Evolutionary conservation across 495 filamentous ascomycete genomes (phyloP).

Genomic region (Aspergillus avenaceus): DNA sequence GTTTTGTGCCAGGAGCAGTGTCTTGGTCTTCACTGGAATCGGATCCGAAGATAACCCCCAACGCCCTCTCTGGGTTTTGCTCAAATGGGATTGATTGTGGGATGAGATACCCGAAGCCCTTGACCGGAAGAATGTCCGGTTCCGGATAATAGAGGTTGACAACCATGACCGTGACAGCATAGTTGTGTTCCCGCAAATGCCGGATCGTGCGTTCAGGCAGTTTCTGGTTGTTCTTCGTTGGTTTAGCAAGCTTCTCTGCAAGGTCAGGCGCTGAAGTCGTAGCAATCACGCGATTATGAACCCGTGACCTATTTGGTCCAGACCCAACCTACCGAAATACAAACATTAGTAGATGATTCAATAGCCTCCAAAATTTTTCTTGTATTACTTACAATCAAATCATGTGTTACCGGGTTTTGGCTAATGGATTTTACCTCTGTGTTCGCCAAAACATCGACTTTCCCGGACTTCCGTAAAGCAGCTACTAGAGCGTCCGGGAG

Average conservation of each 20-base stretch:
- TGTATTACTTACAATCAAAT: slow-evolving; percentile 16
- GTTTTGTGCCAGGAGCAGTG: slow-evolving; percentile 64
- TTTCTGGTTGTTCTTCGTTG: slow-evolving; percentile 1
- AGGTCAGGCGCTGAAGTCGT: slow-evolving; percentile 53
- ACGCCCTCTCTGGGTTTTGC: slow-evolving; percentile 76
- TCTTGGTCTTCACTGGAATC: slow-evolving; percentile 56
- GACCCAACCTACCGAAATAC: slow-evolving; percentile 10
- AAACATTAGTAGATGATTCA: neutral
- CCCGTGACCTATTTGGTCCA: slow-evolving; percentile 4
- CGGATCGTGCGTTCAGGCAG: slow-evolving; percentile 20
- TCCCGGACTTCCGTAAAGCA: slow-evolving; percentile 23
- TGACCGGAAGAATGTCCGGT: slow-evolving; percentile 55
- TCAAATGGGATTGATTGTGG: slow-evolving; percentile 62
- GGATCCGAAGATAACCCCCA: slow-evolving; percentile 91
- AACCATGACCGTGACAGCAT: slow-evolving; percentile 78
- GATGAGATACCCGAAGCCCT: slow-evolving; percentile 90
- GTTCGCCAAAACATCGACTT: slow-evolving; percentile 24
- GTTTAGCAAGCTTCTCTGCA: slow-evolving; percentile 14
- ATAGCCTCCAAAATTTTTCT: neutral
- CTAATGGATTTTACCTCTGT: slow-evolving; percentile 17
- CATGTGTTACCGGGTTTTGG: slow-evolving; percentile 5
- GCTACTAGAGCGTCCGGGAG: slow-evolving; percentile 28
- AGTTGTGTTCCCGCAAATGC: slow-evolving; percentile 45
- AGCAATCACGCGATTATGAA: slow-evolving; percentile 65
- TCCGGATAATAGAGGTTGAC: slow-evolving; percentile 82